These are phyloP conservation scores for Sugiyamaella paludigena DNA, from an alignment of 1,139 yeast species.

Conservation along the genomic window DNA sequence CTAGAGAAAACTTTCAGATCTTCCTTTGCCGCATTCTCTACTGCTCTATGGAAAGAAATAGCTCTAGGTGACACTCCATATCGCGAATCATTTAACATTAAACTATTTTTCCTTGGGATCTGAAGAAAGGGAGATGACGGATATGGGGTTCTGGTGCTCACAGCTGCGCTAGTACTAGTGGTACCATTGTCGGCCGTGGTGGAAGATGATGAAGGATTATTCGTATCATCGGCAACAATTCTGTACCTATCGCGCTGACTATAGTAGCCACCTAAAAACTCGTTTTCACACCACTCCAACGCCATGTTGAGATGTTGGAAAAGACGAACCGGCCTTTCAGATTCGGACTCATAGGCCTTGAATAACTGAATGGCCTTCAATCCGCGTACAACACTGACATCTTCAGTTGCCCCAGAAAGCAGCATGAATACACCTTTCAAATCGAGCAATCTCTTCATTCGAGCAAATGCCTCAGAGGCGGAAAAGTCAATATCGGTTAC, in stretches of 20 bases:
- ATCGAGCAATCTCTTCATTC: constrained; percentile 75
- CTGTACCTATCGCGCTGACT: constrained; percentile 35
- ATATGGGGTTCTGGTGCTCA: not conserved
- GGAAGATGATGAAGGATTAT: not conserved
- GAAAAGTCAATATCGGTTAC: constrained; percentile 86
- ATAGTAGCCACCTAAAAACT: constrained; percentile 69
- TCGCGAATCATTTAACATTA: constrained; percentile 5
- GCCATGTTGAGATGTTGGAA: constrained; percentile 81
- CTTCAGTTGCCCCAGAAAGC: constrained; percentile 74
- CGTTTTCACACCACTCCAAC: constrained; percentile 95
- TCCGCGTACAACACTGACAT: constrained; percentile 47
- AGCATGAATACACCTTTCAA: constrained; percentile 70
- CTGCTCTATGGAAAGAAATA: constrained; percentile 60
- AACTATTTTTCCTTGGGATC: constrained; percentile 15
- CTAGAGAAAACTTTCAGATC: constrained; percentile 32
- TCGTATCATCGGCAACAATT: constrained; percentile 17
- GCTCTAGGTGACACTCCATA: constrained; percentile 60
- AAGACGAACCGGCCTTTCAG: constrained; percentile 48
- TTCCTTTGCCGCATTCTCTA: constrained; percentile 49
- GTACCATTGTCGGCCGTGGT: not conserved
- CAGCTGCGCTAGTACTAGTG: not conserved
- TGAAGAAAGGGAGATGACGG: constrained; percentile 16
- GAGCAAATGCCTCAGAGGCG: constrained; percentile 92
- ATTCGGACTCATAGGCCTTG: constrained; percentile 24
- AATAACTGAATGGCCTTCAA: constrained; percentile 38